Base-by-base conservation (phyloP, 495 filamentous ascomycete genomes). In the Daldinia concentrica region DNA sequence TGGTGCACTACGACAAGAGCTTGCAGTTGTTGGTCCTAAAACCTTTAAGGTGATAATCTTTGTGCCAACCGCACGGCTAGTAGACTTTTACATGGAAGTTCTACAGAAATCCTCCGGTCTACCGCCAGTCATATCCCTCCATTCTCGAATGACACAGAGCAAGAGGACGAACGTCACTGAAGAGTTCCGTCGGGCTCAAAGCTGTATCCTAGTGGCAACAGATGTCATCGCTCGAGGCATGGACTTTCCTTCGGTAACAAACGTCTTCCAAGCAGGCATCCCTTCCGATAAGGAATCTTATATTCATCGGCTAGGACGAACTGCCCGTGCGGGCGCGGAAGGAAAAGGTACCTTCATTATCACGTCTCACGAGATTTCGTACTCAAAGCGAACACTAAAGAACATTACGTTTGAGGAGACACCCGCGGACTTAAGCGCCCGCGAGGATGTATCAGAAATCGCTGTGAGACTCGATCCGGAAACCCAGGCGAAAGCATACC, bases 151-250 rank as follows among this genome's bases (percentile, higher is more conserved):
- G 71, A 81, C 73, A 60, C 90, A 92, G 75, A 76, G 67, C 45
- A 81, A 79, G 36, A 84, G 90, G 64, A 90, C 86, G 8, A 83
- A 75, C 26, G 84, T 85, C 17, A 91, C 90, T 4, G 82, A 86
- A 15, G 79, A 83, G 19, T 92, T 90, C 83, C 90, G 90, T 64
- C 76, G 84, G 22, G 85, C 86, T 0, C 74, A 74, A 4, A 77
- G 79, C 29, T 83, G 86, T 36, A 83, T 92, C 62, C 77, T 92
- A 72, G 86, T 91, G 70, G 90, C 90, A 36, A 87, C 87, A 15
- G 90, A 92, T 75, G 89, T 92, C 26, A 86, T 92, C 51, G 90
- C 90, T 17, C 86, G 90, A 58, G 90, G 90, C 30, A 91, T 93
- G 89, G 90, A 93, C 76, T 92, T 92, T 76, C 90, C 90, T 1